Percentiles rank a stretch among this genome's conserved stretches.
phyloP scores from a whole-genome alignment of 148 eudicot genomes.

The Camellia sinensis region DNA sequence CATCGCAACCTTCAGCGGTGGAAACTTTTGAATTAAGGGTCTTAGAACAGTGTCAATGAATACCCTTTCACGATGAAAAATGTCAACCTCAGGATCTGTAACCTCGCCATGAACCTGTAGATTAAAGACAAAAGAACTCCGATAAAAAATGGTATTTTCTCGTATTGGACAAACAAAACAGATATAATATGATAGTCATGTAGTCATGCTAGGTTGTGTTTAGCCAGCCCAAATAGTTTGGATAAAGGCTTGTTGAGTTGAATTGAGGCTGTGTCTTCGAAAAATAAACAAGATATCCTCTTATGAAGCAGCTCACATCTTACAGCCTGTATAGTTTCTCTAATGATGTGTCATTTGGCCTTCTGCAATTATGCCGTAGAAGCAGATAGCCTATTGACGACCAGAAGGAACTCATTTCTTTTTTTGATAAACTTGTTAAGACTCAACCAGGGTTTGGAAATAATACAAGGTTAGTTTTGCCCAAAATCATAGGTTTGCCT shows the following conservation, averaged over 20 bases:
- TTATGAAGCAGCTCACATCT: neutral
- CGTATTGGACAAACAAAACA: neutral
- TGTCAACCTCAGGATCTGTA: conserved; percentile 72
- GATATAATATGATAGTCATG: neutral
- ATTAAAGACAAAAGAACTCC: neutral
- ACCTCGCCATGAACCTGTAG: conserved; percentile 97
- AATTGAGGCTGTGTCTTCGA: neutral
- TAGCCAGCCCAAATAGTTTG: neutral
- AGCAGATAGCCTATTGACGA: neutral
- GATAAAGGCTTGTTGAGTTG: conserved; percentile 7
- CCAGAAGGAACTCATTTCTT: neutral
- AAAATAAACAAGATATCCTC: neutral
- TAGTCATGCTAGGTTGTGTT: neutral
- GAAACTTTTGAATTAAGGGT: conserved; percentile 72
- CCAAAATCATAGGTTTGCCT: neutral
- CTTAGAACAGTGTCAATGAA: conserved; percentile 72
- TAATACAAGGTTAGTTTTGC: neutral
- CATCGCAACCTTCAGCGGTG: conserved; percentile 86
- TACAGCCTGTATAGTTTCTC: neutral
- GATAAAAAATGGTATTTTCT: neutral
- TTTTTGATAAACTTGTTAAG: neutral
- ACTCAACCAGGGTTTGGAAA: neutral
- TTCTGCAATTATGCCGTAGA: neutral
- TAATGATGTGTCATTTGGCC: neutral
- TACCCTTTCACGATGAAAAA: conserved; percentile 90